A percentile compares a stretch with the other conserved stretches of the same genome.
phyloP scores from a whole-genome alignment of 164 flowering plant genomes.

The Aristolochia contorta region DNA sequence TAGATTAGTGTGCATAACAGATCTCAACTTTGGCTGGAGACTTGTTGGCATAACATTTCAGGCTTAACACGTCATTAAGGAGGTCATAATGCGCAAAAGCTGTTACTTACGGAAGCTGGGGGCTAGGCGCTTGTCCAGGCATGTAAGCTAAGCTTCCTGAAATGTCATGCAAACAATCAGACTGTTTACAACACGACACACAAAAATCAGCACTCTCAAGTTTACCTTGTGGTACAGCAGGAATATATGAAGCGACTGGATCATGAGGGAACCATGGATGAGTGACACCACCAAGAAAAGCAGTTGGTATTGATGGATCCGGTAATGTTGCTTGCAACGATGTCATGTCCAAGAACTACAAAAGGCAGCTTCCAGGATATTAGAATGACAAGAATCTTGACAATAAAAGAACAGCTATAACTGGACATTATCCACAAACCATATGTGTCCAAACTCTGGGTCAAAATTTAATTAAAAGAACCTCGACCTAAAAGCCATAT shows the following conservation, averaged over 20 bases:
- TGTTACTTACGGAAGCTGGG: slow-evolving; percentile 69
- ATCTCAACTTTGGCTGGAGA: too few relatives aligned
- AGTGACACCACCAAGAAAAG: slow-evolving; percentile 31
- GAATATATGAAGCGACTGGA: slow-evolving; percentile 35
- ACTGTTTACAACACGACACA: background rate
- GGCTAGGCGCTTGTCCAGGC: slow-evolving; percentile 37
- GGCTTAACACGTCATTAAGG: too few relatives aligned
- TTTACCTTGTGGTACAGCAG: slow-evolving; percentile 45
- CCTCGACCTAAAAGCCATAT: too few relatives aligned
- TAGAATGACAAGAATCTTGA: too few relatives aligned
- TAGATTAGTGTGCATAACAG: too few relatives aligned
- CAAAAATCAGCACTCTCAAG: background rate
- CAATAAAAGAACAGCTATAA: too few relatives aligned
- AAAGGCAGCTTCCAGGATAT: background rate
- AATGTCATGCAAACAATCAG: slow-evolving; percentile 1
- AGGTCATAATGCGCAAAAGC: too few relatives aligned
- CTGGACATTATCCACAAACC: too few relatives aligned
- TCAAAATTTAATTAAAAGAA: too few relatives aligned
- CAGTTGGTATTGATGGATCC: slow-evolving; percentile 29
- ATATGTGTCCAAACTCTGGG: too few relatives aligned
- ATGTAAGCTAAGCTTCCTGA: slow-evolving; percentile 55
- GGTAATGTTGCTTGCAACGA: slow-evolving; percentile 73
- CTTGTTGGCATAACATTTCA: too few relatives aligned
- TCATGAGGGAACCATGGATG: slow-evolving; percentile 63
- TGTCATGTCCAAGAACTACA: slow-evolving; percentile 74